phyloP scores from a whole-genome alignment of 2,329 filamentous ascomycete genomes.

The Colletotrichum gloeosporioides region DNA sequence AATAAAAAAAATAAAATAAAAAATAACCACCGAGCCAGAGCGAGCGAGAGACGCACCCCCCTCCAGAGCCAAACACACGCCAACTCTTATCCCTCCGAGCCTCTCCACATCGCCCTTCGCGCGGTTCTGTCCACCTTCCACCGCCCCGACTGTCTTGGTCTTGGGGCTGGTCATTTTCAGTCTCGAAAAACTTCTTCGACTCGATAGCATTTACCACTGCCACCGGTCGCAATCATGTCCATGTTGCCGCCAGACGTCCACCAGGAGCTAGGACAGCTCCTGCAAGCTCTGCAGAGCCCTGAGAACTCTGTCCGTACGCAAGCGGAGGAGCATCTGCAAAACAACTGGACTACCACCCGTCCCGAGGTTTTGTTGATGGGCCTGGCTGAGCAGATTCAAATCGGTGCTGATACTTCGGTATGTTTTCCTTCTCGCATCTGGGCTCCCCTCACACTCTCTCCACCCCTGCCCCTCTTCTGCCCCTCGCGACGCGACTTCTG shows the following conservation, averaged over 20 bases:
- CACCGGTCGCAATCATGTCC: conserved; percentile 66
- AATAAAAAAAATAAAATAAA: neutral
- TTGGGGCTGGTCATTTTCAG: conserved; percentile 11
- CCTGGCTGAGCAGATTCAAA: conserved; percentile 88
- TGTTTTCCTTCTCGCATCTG: conserved; percentile 22
- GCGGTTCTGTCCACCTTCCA: conserved; percentile 6
- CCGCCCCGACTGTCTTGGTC: conserved; percentile 20
- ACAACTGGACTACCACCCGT: conserved; percentile 82
- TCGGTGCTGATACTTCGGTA: conserved; percentile 76
- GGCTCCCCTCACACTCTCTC: neutral
- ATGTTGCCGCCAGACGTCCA: conserved; percentile 85
- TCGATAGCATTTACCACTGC: neutral
- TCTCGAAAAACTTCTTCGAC: neutral
- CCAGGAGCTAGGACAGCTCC: conserved; percentile 81
- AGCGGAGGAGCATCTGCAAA: conserved; percentile 89
- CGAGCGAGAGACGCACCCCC: conserved; percentile 13
- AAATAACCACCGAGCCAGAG: neutral
- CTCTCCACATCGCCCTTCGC: conserved; percentile 7
- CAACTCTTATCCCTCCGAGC: conserved; percentile 2
- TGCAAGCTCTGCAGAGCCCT: conserved; percentile 85
- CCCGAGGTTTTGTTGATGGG: conserved; percentile 94
- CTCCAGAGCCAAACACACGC: conserved; percentile 19
- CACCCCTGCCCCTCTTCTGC: conserved; percentile 19
- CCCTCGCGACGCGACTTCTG: neutral
- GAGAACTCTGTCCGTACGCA: conserved; percentile 86